Percentiles rank a stretch among this genome's conserved stretches.
phyloP scores from a whole-genome alignment of 23 red algal genomes.

The Pyropia yezoensis region DNA sequence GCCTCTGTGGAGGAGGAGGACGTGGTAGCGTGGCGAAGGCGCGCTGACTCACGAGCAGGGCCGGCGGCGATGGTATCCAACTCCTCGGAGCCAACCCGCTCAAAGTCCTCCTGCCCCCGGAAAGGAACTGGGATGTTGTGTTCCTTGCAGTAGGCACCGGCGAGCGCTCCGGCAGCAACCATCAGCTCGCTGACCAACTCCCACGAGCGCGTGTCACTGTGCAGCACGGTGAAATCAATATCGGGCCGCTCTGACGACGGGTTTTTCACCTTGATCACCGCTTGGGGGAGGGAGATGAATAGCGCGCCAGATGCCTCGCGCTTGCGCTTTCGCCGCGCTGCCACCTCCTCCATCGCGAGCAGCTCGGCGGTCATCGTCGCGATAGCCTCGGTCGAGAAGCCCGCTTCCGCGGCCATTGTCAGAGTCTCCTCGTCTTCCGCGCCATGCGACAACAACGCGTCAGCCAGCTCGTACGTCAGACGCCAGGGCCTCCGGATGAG shows the following conservation, averaged over 20 bases:
- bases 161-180: constrained; percentile 61
- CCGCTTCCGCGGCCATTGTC: not conserved
- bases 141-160: constrained; percentile 24
- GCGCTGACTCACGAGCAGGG: constrained; percentile 22
- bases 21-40: constrained; percentile 31
- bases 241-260: constrained; percentile 4
- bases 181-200: constrained; percentile 61
- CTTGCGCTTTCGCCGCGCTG: constrained; percentile 21
- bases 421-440: not conserved
- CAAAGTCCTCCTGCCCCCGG: constrained; percentile 62
- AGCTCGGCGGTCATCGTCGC: not conserved
- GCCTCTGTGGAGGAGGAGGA: constrained; percentile 25
- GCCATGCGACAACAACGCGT: constrained; percentile 4
- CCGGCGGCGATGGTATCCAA: constrained; percentile 37
- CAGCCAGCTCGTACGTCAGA: constrained; percentile 41
- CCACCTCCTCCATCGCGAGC: constrained; percentile 7
- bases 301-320: constrained; percentile 54
- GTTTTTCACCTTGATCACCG: constrained; percentile 29
- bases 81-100: constrained; percentile 35
- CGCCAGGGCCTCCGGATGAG: constrained; percentile 24
- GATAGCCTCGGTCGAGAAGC: not conserved
- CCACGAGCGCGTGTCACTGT: constrained; percentile 22
- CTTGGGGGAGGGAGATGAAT: constrained; percentile 20
- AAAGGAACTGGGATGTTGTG: constrained; percentile 23
- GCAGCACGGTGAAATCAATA: constrained; percentile 4